Conservation (phyloP, 2,329 filamentous ascomycete genomes). For the Salinomyces thailandicus region DNA sequence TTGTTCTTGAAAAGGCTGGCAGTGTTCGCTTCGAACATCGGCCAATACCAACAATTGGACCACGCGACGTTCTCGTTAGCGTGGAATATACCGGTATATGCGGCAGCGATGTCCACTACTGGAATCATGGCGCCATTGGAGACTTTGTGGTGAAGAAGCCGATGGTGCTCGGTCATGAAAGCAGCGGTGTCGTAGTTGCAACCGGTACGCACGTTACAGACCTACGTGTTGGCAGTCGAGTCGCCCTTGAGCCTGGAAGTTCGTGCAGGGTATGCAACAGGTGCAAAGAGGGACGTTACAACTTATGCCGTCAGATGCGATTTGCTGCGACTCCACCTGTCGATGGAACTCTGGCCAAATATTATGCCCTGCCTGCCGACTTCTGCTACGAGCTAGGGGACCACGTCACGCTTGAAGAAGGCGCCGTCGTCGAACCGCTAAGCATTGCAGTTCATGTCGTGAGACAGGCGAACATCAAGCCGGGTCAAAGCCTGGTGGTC, state of each 20-base stretch:
- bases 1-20: neutral
- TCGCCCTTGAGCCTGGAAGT: constrained; percentile 57
- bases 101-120: neutral
- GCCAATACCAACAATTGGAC: neutral
- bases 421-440: constrained; percentile 28
- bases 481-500: constrained; percentile 33
- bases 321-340: constrained; percentile 13
- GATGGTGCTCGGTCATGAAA: constrained; percentile 60
- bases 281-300: constrained; percentile 13
- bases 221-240: constrained; percentile 52
- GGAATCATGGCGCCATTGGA: constrained; percentile 46
- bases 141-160: constrained; percentile 51
- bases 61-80: neutral
- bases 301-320: constrained; percentile 13
- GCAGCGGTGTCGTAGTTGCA: constrained; percentile 51
- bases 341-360: constrained; percentile 38
- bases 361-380: constrained; percentile 37
- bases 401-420: constrained; percentile 39
- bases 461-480: constrained; percentile 28
- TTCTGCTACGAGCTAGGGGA: constrained; percentile 38
- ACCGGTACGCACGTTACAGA: constrained; percentile 48
- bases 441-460: constrained; percentile 37
- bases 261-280: constrained; percentile 39
- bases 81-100: neutral
- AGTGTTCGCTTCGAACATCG: neutral